Base-by-base conservation (phyloP, 139 green algal genomes). In the Tetratostichococcus sp. region DNA sequence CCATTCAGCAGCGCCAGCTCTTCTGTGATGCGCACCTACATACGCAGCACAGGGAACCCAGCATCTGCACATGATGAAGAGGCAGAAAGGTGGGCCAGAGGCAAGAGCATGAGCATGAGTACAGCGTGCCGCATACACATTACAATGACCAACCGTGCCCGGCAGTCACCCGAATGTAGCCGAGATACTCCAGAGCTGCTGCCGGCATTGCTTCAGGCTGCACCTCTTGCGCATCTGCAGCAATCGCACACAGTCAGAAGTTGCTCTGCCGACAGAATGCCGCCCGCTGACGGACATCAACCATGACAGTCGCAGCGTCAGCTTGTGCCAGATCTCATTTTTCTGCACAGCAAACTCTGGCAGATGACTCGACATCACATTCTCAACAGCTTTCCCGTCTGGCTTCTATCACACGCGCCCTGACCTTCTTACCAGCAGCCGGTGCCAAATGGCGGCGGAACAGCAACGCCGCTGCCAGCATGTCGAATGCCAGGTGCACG, bases 1-100 rank as follows among this genome's bases (percentile, higher is more conserved):
- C 78, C 78, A 6, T 33, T 66, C 17, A 43, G 30, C 62, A 70
- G 78, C 22, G 69, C 73, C n/a, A 79, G 31, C 32, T 79, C 32
- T 32, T 83, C 78, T 22, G 35, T 50, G 3, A 79, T 67, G 19
- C 50, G 68, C 4, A 77, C 50, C 50, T 62, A 17, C 17, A 62
- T 2, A n/a, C n/a, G n/a, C n/a, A n/a, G n/a, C n/a, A n/a, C n/a
- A n/a, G n/a, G n/a, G n/a, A n/a, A n/a, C n/a, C n/a, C n/a, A n/a
- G n/a, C n/a, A n/a, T n/a, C n/a, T n/a, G n/a, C n/a, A n/a, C n/a
- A n/a, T n/a, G n/a, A n/a, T n/a, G n/a, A n/a, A n/a, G n/a, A n/a
- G n/a, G n/a, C n/a, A n/a, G n/a, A n/a, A n/a, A n/a, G n/a, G n/a
- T n/a, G n/a, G n/a, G n/a, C n/a, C n/a, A n/a, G n/a, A n/a, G n/a